These are phyloP conservation scores for Rosellinia necatrix DNA, from an alignment of 2,329 filamentous ascomycete species.

Conservation along the genomic window DNA sequence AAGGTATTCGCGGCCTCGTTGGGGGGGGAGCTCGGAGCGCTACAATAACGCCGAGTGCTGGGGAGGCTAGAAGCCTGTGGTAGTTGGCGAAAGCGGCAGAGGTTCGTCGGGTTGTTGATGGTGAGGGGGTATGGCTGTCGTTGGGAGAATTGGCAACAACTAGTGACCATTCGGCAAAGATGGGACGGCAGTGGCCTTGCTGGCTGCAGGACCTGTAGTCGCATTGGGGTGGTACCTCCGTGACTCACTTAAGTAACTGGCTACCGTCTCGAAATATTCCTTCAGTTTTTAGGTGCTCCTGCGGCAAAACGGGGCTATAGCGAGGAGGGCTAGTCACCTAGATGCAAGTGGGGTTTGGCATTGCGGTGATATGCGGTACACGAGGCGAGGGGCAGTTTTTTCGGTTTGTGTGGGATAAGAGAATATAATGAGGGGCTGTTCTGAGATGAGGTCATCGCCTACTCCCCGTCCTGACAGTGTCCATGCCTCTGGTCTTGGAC, in stretches of 20 bases:
- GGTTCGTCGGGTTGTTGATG: no score
- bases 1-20: neutral
- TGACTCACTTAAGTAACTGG: conserved; percentile 28
- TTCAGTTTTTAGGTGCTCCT: conserved; percentile 12
- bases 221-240: conserved; percentile 26
- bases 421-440: no score
- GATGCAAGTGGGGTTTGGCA: conserved; percentile 15
- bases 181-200: conserved; percentile 14
- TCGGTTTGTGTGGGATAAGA: no score
- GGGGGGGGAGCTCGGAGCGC: neutral
- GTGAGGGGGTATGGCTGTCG: neutral
- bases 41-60: no score
- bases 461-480: no score
- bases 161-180: neutral
- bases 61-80: no score
- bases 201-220: conserved; percentile 17
- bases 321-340: no score
- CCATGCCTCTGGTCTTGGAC: no score
- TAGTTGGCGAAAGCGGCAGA: neutral
- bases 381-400: conserved; percentile 27
- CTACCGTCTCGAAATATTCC: conserved; percentile 21
- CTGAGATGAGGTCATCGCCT: no score
- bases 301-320: conserved; percentile 19
- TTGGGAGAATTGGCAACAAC: neutral
- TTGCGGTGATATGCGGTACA: conserved; percentile 14